Base-by-base conservation (phyloP, 495 filamentous ascomycete genomes). In the Penicillium waksmanii region DNA sequence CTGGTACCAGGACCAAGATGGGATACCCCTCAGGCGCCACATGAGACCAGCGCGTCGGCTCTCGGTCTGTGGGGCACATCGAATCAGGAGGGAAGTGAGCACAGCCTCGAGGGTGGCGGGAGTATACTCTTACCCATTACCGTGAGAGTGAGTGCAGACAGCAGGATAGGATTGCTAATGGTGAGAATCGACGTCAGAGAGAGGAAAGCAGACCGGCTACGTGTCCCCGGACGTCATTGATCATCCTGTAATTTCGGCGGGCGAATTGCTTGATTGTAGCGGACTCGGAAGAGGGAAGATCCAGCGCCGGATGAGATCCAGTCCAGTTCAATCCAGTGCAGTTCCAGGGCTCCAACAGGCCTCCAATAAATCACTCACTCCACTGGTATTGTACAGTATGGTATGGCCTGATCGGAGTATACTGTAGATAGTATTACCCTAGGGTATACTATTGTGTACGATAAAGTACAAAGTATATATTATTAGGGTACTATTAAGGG, bases 311-410 rank as follows among this genome's bases (percentile, higher is more conserved):
- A 23, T 23, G 23, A 23, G 23, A 23, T 23, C 23, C 27, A 31
- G 27, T 31, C 8, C 8, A 31, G 27, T 2, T 31, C 27, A 31
- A 5, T 31, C 27, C 27, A 31, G 27, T 31, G 7, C 27, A 31
- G 27, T 31, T 31, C 70, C 64, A 71, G 53, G 66, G 64, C 64
- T 67, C 60, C 54, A 60, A 61, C 64, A 71, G 53, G 66, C 63
- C 64, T 67, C 60, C 54, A 60, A 61, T 62, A 57, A 66, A 67
- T 67, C 65, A 59, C 62, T 65, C 65, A 67, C 27, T 40, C 25
- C 19, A 48, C 46, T 27, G 27, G 46, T 48, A 27, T 52, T 31
- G 8, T 31, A 31, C 27, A 31, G 25, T 27, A 36, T 9, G 23
- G 23, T 44, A 12, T 52, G 10, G 50, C 50, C 15, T 34, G 50